Base-by-base conservation (phyloP, 805 yeast genomes). In the Candida morakotiae region DNA sequence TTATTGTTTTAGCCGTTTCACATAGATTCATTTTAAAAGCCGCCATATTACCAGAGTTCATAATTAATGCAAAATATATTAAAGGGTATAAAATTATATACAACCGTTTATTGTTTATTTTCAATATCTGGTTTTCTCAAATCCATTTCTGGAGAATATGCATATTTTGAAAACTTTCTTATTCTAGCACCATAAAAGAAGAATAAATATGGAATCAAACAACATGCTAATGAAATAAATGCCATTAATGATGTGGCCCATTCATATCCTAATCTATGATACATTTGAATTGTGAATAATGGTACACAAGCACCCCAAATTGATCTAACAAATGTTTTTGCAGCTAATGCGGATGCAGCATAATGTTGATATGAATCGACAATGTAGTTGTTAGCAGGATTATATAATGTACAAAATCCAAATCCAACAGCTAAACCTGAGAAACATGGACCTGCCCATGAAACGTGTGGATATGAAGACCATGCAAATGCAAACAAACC, bases 231-330 rank as follows among this genome's bases (percentile, higher is more conserved):
- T 1, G 77, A 60, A 26, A 73, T 72, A 45, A 73, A 73, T 1
- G 71, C 77, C 77, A 73, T 71, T 43, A 74, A 60, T 3, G 68
- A 49, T 1, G 73, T 43, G 3, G 77, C 78, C 79, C 79, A 73
- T 53, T 73, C 64, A 39, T 69, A 68, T 9, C 71, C 74, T 41
- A 77, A 60, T 49, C 71, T 69, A 40, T 67, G 66, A 52, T 75
- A 83, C 82, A 83, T 71, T 38, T 77, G 79, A 31, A 71, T 58
- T 8, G 87, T 81, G 52, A 83, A 81, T 37, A 83, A 64, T 28
- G 85, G 84, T 56, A 79, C 79, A 14, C 73, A 75, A 38, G 67
- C 67, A 41, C 67, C 69, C 61, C 65, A 63, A 14, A 62, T 40
- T 6, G 67, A 62, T 46, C 69, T 47, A n/a, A 63, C 59, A 31